Base-by-base conservation (phyloP, 345 rosid genomes). In the Carallia pectinifolia region DNA sequence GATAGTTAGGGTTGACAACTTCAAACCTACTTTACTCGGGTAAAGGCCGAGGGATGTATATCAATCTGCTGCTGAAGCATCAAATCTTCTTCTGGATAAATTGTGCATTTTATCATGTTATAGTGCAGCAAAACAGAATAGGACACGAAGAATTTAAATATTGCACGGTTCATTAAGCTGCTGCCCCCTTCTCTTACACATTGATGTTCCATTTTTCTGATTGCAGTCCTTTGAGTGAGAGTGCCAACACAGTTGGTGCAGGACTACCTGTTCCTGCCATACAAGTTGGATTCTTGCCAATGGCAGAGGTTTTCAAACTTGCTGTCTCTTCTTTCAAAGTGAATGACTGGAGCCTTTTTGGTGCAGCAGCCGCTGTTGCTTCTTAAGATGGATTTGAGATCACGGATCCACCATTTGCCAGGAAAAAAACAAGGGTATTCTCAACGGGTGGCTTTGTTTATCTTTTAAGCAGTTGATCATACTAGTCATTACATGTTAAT, bases 181-280 rank as follows among this genome's bases (percentile, higher is more conserved):
- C 12, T 12, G 16, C 5, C 16, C 5, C 50, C 15, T 44, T 12
- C 52, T 40, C 61, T 71, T 61, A 64, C 48, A 48, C 13, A 15
- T 71, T 38, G 56, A 9, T 19, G 44, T 48, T 67, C 53, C 72
- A 27, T 53, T 31, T 7, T 53, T 76, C 37, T 67, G 67, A 33
- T 60, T 73, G 81, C 81, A 90, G 98, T 64, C 93, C 96, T 55
- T 64, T 85, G 82, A 93, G 98, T 29, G 90, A 89, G 80, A 89
- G 86, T 58, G 96, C 92, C 2, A 76, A 53, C 9, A 39, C 86
- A n/a, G 92, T 89, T 64, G 91, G 91, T 71, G 78, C 97, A 62
- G 98, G 97, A 64, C 53, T 82, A 70, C 80, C 92, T 54, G 79
- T 72, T 40, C 87, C 96, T 27, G 93, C 93, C 12, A 23, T 74